Percentiles rank a stretch among this genome's conserved stretches.
These are phyloP conservation scores for Epichloe aotearoae DNA, from an alignment of 2,329 filamentous ascomycete genomes.

Conservation along the genomic window DNA sequence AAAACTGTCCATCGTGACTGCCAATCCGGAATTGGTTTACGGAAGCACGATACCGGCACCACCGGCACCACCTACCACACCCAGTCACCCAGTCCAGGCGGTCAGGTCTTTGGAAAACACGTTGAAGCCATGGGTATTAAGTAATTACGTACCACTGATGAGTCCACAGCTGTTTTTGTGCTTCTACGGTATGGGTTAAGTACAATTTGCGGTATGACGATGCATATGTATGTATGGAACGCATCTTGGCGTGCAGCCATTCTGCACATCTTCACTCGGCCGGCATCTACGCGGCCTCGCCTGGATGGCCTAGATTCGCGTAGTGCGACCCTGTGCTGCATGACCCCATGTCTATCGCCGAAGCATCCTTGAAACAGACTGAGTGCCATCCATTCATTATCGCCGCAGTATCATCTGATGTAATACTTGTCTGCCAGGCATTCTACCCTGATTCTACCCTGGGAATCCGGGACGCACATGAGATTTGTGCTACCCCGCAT, in stretches of 20 bases:
- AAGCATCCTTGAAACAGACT: not conserved
- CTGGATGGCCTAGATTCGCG: not conserved
- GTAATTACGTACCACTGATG: no score
- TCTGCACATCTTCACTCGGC: not conserved
- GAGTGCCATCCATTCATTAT: not conserved
- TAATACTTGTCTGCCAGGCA: no score
- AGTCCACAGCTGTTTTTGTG: not conserved
- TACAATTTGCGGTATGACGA: not conserved
- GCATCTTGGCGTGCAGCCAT: not conserved
- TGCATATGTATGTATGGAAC: not conserved
- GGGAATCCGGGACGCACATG: not conserved
- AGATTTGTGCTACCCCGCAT: slow-evolving; percentile 6
- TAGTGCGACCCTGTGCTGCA: not conserved
- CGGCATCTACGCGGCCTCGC: not conserved
- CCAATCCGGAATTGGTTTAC: not conserved
- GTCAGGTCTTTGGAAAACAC: not conserved
- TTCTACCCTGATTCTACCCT: not conserved
- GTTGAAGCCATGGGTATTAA: not conserved
- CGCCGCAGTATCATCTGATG: no score
- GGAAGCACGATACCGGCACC: not conserved
- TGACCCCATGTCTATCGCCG: not conserved
- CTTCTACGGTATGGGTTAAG: not conserved
- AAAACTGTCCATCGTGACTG: not conserved
- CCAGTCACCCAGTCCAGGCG: no score
- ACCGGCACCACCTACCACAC: no score